Percentiles rank a stretch among this genome's conserved stretches.
These are phyloP conservation scores for Aureobasidium sp. DNA, from an alignment of 2,329 filamentous ascomycete species.

Conservation along the genomic window DNA sequence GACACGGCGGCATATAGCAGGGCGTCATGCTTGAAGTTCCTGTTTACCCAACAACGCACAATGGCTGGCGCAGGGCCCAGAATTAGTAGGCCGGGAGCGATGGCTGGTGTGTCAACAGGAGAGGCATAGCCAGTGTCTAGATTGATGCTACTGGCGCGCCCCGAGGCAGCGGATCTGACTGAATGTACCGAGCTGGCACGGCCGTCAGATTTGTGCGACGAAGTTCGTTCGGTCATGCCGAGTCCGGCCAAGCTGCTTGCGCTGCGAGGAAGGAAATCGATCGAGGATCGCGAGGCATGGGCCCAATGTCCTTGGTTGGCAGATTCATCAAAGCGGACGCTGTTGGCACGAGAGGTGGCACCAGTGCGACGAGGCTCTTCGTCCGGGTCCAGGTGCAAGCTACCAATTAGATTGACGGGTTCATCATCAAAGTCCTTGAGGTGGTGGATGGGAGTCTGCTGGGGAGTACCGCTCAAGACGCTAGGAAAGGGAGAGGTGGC, in stretches of 20 bases:
- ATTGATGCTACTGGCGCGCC: slow-evolving; percentile 79
- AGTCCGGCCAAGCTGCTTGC: slow-evolving; percentile 71
- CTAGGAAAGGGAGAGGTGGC: slow-evolving; percentile 82
- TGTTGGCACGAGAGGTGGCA: slow-evolving; percentile 86
- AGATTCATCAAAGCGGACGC: slow-evolving; percentile 94
- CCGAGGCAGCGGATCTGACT: slow-evolving; percentile 65
- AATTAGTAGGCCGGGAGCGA: slow-evolving; percentile 76
- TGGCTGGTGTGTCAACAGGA: slow-evolving; percentile 61
- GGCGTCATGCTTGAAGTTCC: slow-evolving; percentile 79
- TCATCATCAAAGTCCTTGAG: slow-evolving; percentile 90
- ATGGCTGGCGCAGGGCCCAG: slow-evolving; percentile 87
- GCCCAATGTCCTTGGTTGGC: slow-evolving; percentile 86
- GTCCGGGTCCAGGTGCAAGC: slow-evolving; percentile 76
- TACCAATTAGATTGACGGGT: slow-evolving; percentile 67
- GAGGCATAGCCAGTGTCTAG: slow-evolving; percentile 69
- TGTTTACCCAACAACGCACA: slow-evolving; percentile 89
- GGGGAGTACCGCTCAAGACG: slow-evolving; percentile 70
- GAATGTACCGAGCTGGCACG: slow-evolving; percentile 84
- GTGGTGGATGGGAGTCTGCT: slow-evolving; percentile 71
- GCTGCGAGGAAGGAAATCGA: slow-evolving; percentile 66
- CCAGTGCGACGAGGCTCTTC: slow-evolving; percentile 79
- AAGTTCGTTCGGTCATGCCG: slow-evolving; percentile 78
- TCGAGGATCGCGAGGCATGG: slow-evolving; percentile 71
- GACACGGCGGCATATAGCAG: slow-evolving; percentile 88
- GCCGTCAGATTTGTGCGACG: slow-evolving; percentile 94